These are phyloP conservation scores for Achaetomiella virescens DNA, from an alignment of 495 filamentous ascomycete species.

Conservation along the genomic window DNA sequence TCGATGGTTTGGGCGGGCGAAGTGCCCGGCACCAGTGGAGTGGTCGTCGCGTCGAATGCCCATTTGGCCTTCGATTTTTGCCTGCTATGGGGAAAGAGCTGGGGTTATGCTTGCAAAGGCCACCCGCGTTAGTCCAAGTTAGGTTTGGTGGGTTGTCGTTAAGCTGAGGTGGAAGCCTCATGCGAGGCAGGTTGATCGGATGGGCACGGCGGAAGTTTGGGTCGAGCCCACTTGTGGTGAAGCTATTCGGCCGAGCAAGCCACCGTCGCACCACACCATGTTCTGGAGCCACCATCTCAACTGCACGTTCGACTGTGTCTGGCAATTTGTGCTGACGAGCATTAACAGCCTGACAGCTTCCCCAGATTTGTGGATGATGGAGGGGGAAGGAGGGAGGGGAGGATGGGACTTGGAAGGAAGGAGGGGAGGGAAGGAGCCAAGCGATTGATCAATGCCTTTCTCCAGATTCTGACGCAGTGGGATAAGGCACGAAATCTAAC, in stretches of 20 bases:
- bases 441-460: neutral
- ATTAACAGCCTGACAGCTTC: neutral
- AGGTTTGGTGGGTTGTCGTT: neutral
- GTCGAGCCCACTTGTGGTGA: neutral
- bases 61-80: constrained; percentile 10
- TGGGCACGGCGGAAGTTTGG: no score
- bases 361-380: neutral
- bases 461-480: constrained; percentile 3
- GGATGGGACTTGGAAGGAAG: neutral
- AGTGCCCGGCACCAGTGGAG: constrained; percentile 1
- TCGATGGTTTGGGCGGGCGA: constrained; percentile 19
- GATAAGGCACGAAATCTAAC: constrained; percentile 1
- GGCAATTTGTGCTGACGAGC: constrained; percentile 1
- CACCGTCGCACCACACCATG: constrained; percentile 2
- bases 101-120: constrained; percentile 1
- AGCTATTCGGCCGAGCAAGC: constrained; percentile 21
- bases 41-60: constrained; percentile 4
- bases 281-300: constrained; percentile 1
- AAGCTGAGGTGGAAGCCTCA: neutral
- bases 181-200: neutral
- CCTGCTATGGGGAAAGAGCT: constrained; percentile 10
- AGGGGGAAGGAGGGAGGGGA: neutral
- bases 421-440: no score
- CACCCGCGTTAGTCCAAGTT: constrained; percentile 5
- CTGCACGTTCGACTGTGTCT: constrained; percentile 5